A percentile compares a stretch with the other conserved stretches of the same genome.
Conservation (phyloP, 1,284 basidiomycete genomes). For the Cryptococcus amylolentus region DNA sequence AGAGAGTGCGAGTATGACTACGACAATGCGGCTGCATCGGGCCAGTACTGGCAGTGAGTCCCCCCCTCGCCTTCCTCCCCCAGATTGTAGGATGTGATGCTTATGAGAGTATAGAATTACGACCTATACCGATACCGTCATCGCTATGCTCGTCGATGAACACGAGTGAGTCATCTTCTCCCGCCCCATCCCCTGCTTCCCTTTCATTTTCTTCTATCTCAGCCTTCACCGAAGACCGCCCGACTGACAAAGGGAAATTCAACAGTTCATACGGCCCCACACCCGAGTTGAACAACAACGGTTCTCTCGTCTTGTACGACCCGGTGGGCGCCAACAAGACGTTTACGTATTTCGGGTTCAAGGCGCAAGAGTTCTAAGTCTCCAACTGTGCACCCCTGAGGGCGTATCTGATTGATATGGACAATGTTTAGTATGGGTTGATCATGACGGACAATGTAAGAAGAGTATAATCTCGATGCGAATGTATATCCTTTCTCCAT, state of each 20-base stretch:
- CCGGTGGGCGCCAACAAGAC: conserved; percentile 5
- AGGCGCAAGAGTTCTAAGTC: conserved; percentile 8
- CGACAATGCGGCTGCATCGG: conserved; percentile 9
- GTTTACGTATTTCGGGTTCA: conserved; percentile 15
- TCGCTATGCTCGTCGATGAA: conserved; percentile 6
- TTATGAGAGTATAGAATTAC: conserved; percentile 1
- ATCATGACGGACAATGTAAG: too few relatives aligned
- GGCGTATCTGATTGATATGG: too few relatives aligned
- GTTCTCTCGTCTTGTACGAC: conserved; percentile 8
- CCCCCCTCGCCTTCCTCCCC: background rate
- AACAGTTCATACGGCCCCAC: conserved; percentile 11
- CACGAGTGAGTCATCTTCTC: conserved; percentile 1
- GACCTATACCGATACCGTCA: background rate
- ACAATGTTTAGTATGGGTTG: too few relatives aligned
- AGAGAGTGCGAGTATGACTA: conserved; percentile 18
- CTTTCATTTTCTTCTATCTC: background rate
- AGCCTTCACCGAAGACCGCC: background rate
- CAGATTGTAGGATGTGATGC: background rate
- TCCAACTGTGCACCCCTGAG: background rate
- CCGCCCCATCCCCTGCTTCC: background rate
- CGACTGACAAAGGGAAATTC: background rate
- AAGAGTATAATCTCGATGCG: too few relatives aligned
- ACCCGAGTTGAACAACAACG: conserved; percentile 9
- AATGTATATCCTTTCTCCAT: too few relatives aligned
- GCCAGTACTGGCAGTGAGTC: conserved; percentile 21